Percentiles rank a stretch among this genome's conserved stretches.
Evolutionary conservation across 345 rosid species (phyloP).

Genomic region (Microthlaspi erraticum): DNA sequence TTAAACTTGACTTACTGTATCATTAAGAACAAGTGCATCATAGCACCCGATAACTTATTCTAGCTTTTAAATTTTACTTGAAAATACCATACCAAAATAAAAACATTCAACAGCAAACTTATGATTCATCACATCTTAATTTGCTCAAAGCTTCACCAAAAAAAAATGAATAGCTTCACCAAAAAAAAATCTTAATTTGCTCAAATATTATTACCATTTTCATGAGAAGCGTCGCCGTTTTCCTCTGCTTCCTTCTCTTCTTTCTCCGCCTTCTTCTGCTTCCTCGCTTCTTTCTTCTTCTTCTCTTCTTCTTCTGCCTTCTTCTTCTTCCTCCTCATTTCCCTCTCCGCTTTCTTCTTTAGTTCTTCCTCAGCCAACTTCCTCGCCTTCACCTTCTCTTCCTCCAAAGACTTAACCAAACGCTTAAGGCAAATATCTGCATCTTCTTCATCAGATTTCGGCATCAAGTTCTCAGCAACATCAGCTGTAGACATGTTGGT

Average conservation of each 20-base stretch:
- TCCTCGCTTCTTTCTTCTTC: background rate
- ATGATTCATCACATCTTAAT: too few species aligned
- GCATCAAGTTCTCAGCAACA: slow-evolving; percentile 54
- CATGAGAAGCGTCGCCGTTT: background rate
- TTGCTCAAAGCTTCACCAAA: too few species aligned
- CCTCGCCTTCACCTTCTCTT: slow-evolving; percentile 32
- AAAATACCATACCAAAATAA: too few species aligned
- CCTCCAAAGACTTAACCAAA: slow-evolving; percentile 42
- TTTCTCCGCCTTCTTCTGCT: background rate
- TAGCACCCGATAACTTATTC: too few species aligned
- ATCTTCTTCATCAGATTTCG: slow-evolving; percentile 36
- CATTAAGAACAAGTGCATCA: too few species aligned
- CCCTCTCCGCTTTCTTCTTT: background rate
- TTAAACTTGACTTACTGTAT: too few species aligned
- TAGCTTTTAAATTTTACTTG: too few species aligned
- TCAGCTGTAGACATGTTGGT: slow-evolving; percentile 47
- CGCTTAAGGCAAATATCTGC: slow-evolving; percentile 42
- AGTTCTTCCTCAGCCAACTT: slow-evolving; percentile 30
- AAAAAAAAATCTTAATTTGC: too few species aligned
- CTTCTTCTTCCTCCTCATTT: slow-evolving; percentile 12
- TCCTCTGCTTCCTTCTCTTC: background rate
- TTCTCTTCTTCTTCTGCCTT: background rate
- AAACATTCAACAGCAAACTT: too few species aligned
- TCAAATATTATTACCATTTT: too few species aligned
- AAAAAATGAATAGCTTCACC: too few species aligned